phyloP scores from a whole-genome alignment of 2,329 filamentous ascomycete genomes.

The Fusarium redolens region DNA sequence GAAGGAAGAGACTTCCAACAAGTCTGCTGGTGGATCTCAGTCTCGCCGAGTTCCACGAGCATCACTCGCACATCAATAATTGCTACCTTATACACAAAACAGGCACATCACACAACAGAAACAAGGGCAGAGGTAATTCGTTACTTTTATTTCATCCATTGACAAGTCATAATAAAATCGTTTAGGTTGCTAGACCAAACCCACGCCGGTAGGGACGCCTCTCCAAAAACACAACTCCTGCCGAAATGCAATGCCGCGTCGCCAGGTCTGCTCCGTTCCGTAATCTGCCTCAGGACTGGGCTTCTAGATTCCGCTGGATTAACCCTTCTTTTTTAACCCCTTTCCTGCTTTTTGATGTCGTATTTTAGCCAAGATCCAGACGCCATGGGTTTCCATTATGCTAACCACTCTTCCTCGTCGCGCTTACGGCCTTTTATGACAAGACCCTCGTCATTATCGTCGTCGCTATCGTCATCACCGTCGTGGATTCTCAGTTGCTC shows the following conservation, averaged over 20 bases:
- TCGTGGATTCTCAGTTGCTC: constrained; percentile 57
- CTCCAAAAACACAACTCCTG: constrained; percentile 44
- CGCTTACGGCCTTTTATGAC: constrained; percentile 68
- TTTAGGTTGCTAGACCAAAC: constrained; percentile 41
- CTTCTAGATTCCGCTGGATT: constrained; percentile 23
- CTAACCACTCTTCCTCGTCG: constrained; percentile 70
- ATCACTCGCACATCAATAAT: background rate
- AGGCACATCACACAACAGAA: background rate
- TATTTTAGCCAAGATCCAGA: constrained; percentile 15
- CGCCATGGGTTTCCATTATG: constrained; percentile 48
- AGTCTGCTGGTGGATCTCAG: background rate
- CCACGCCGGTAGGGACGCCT: constrained; percentile 42
- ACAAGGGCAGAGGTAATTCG: constrained; percentile 23
- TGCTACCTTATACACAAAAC: background rate
- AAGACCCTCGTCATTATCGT: constrained; percentile 68
- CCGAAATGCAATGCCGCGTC: constrained; percentile 45
- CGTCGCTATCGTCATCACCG: constrained; percentile 57
- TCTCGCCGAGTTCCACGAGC: background rate
- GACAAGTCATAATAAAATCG: constrained; percentile 36
- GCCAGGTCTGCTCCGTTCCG: constrained; percentile 32
- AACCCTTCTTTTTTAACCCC: constrained; percentile 29
- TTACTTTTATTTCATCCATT: constrained; percentile 34
- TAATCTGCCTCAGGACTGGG: constrained; percentile 22
- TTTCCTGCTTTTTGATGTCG: constrained; percentile 24
- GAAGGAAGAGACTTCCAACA: background rate